Base-by-base conservation (phyloP, 257 asterid genomes). In the Nicotiana tomentosiformis region DNA sequence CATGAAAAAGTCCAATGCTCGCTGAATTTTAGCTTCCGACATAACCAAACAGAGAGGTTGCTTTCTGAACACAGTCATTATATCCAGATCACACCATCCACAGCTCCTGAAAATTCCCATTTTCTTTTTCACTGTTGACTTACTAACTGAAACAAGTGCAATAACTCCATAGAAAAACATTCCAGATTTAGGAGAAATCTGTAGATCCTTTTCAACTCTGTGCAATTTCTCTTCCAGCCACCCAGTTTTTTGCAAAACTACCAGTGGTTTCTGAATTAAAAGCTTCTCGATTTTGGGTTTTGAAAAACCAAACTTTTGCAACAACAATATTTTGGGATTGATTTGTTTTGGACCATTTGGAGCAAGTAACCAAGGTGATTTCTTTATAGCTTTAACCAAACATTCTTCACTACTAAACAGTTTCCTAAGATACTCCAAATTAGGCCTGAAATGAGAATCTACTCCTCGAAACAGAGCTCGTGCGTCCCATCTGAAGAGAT, bases 151-250 rank as follows among this genome's bases (percentile, higher is more conserved):
- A 14, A 61, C 58, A 39, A 60, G 23, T 16, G 55, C 77, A 26
- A 11, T 8, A 56, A 80, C 39, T 12, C 57, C 81, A 46, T 66
- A 66, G 4, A 37, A 20, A 51, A 82, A 72, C 87, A 81, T 81
- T 58, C 77, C 77, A 65, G 84, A 84, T 37, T 56, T 29, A 18
- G 23, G 87, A 77, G 84, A 20, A 64, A 84, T 81, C 37, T 80
- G 82, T 49, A 61, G 33, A 5, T 72, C 82, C 46, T 51, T 18
- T 23, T 74, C 79, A 79, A 51, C 81, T 33, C 23, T 69, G 17
- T 49, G 76, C 66, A 58, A 49, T 35, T 39, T 29, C 61, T 72
- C 66, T 62, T 84, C 84, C 4, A 80, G 77, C 83, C 65, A 26
- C 37, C 39, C 60, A 0, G 66, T 16, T 1, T 43, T 49, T 15